Evolutionary conservation across 2,329 filamentous ascomycete genomes (phyloP), one percentile per base, ranked within the genome.

Genomic region (Whalleya microplaca): DNA sequence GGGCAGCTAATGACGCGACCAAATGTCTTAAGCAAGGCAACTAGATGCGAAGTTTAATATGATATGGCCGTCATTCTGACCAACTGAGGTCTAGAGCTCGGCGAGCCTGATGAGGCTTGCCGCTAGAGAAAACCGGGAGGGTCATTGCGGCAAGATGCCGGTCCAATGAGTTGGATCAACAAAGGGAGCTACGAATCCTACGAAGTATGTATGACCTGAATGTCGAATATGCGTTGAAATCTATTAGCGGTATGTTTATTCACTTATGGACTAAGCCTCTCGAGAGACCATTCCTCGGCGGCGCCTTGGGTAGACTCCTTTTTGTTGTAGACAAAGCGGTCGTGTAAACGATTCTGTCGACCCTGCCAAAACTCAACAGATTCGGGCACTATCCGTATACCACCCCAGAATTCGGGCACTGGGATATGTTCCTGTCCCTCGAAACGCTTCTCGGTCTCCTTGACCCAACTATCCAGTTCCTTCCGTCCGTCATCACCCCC

Each of bases 351-450:
- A 76, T 89, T 96, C 71, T 91, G 84, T 67, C 95, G 84, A 2
- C 95, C 95, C 80, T 97, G 93, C 86, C 95, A 99, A 73, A 99
- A 99, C 81, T 99, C 95, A 47, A 99, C 83, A 66, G 86, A 84
- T 69, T 92, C 89, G 0, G 95, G 94, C 62, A 93, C 82, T 58
- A 99, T 84, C 66, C 94, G 86, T 72, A 97, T 72, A 0, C 95
- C 95, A 27, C 95, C 95, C 95, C 95, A 99, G 72, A 96, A 97
- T 9, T 90, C 88, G 3, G 95, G 95, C 48, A 97, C 87, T 1
- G 93, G 93, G 63, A 99, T 96, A 54, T 90, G 76, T 23, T 96
- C 90, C 62, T 83, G 69, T 1, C 86, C 90, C 42, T 87, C 82
- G 71, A 96, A 99, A 64, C 78, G 82, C 72, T 83, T 77, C 78